phyloP scores from a whole-genome alignment of 768 basidiomycete species.

The Lanmaoa rubissima region DNA sequence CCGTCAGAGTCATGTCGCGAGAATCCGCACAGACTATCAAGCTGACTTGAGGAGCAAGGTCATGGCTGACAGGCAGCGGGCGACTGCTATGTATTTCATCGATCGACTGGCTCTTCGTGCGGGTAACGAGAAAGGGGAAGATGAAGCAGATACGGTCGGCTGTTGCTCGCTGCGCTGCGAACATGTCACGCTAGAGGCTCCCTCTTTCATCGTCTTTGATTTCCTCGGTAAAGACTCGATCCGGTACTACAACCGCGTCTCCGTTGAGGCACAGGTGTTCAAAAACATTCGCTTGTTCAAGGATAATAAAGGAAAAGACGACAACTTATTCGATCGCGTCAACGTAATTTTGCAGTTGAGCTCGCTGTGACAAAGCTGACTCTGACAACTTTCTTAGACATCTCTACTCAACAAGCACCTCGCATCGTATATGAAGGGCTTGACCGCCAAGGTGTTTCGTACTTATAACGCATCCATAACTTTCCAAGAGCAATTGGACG shows the following conservation, averaged over 20 bases:
- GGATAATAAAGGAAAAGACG: slow-evolving; percentile 82
- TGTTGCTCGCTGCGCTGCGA: slow-evolving; percentile 97
- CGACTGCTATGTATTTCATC: slow-evolving; percentile 99
- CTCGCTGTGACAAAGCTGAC: slow-evolving; percentile 17
- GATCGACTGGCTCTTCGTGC: slow-evolving; percentile 96
- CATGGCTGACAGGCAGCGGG: slow-evolving; percentile 93
- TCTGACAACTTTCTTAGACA: slow-evolving; percentile 50
- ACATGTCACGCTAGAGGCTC: slow-evolving; percentile 89
- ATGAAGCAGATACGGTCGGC: slow-evolving; percentile 98
- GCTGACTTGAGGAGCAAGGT: slow-evolving; percentile 83
- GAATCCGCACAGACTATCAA: slow-evolving; percentile 86
- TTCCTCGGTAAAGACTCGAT: slow-evolving; percentile 99
- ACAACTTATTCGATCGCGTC: slow-evolving; percentile 93
- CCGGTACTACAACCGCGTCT: slow-evolving; percentile 89
- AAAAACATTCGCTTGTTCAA: slow-evolving; percentile 99
- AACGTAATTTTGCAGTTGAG: slow-evolving; percentile 47
- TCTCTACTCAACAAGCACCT: slow-evolving; percentile 88
- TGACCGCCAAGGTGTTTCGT: slow-evolving; percentile 99
- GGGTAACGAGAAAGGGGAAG: slow-evolving; percentile 99
- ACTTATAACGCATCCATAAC: slow-evolving; percentile 98
- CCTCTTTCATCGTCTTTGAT: slow-evolving; percentile 89
- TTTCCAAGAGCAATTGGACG: slow-evolving; percentile 88
- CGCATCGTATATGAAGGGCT: slow-evolving; percentile 90
- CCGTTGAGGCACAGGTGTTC: slow-evolving; percentile 90
- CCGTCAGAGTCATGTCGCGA: slow-evolving; percentile 80